Percentiles rank a stretch among this genome's conserved stretches.
phyloP scores from a whole-genome alignment of 305 asterid species.

The Rubia peregrina region DNA sequence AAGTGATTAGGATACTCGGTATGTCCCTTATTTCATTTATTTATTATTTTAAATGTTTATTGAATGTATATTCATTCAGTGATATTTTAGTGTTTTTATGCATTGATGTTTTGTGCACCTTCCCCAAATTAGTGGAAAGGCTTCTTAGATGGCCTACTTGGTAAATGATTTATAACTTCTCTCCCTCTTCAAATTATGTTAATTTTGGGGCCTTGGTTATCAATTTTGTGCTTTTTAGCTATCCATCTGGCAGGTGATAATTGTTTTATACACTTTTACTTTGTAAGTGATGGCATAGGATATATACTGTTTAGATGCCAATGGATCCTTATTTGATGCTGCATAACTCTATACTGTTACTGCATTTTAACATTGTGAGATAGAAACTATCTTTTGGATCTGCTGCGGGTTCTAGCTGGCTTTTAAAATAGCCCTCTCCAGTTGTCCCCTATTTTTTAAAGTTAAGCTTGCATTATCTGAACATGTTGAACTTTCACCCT shows the following conservation, averaged over 20 bases:
- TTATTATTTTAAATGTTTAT: too few species aligned
- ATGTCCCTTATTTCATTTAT: too few species aligned
- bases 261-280: constrained; percentile 1
- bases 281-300: constrained; percentile 44
- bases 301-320: constrained; percentile 90
- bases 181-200: not conserved
- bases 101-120: too few species aligned
- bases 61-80: too few species aligned
- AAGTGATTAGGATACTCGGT: too few species aligned
- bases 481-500: constrained; percentile 14
- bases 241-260: not conserved
- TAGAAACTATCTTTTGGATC: not conserved
- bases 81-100: too few species aligned
- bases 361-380: constrained; percentile 78
- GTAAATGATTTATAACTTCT: constrained; percentile 28
- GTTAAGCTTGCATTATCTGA: not conserved
- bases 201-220: not conserved
- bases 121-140: too few species aligned
- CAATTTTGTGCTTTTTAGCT: not conserved
- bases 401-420: not conserved
- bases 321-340: constrained; percentile 89
- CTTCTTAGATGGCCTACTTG: constrained; percentile 27
- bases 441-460: not conserved
- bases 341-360: constrained; percentile 89
- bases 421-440: not conserved